phyloP scores from a whole-genome alignment of 305 asterid species.

The Lippia alba region DNA sequence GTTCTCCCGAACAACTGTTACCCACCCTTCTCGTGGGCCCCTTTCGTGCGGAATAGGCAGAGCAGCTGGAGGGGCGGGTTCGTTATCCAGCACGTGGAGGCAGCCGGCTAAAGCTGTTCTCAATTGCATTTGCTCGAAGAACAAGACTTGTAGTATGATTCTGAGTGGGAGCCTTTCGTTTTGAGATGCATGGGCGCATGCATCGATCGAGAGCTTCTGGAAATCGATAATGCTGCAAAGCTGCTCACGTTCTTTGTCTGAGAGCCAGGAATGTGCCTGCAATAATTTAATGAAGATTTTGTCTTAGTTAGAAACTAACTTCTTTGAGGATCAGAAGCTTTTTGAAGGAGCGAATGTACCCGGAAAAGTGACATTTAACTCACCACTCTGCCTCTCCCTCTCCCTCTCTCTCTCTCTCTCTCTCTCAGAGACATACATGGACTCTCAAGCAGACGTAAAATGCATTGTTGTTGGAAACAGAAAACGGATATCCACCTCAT shows the following conservation, averaged over 20 bases:
- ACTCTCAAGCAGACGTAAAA: no score
- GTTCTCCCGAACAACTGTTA: slow-evolving; percentile 78
- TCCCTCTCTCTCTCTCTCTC: no score
- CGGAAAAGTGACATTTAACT: no score
- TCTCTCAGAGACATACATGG: no score
- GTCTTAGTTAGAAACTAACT: neutral
- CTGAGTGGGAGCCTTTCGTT: slow-evolving; percentile 89
- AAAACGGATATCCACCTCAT: no score
- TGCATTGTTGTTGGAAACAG: no score
- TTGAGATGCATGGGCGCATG: slow-evolving; percentile 98
- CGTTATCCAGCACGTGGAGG: slow-evolving; percentile 69
- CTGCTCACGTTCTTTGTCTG: slow-evolving; percentile 77
- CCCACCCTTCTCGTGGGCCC: slow-evolving; percentile 85
- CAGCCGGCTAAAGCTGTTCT: slow-evolving; percentile 82
- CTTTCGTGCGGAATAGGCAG: slow-evolving; percentile 45
- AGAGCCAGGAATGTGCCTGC: slow-evolving; percentile 90
- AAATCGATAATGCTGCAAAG: slow-evolving; percentile 82
- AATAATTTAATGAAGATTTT: slow-evolving; percentile 32
- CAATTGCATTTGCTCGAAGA: slow-evolving; percentile 94
- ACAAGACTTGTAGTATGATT: slow-evolving; percentile 82
- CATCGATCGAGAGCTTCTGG: slow-evolving; percentile 94
- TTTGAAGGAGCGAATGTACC: no score
- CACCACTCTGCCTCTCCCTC: no score
- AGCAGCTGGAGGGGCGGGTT: slow-evolving; percentile 63
- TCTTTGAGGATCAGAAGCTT: no score